A percentile compares a stretch with the other conserved stretches of the same genome.
Evolutionary conservation across 805 yeast genomes (phyloP).

Genomic region (Kurtzmaniella fragi): DNA sequence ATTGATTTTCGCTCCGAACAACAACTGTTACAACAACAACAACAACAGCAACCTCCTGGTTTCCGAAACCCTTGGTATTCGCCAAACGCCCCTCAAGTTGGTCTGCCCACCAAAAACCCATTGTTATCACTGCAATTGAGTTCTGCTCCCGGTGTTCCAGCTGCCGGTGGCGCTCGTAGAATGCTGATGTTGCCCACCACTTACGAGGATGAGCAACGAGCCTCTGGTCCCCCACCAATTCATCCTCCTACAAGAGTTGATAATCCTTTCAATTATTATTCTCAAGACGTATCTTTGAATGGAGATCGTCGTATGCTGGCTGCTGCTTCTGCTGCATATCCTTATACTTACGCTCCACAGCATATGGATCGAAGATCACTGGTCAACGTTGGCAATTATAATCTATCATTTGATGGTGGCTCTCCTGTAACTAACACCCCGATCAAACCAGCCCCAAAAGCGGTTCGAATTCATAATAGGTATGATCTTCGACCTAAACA

Average conservation of each 20-base stretch:
- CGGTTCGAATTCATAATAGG: conserved; percentile 34
- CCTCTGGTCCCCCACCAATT: conserved; percentile 21
- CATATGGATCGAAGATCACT: conserved; percentile 24
- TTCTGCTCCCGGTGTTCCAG: no score
- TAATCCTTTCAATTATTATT: conserved; percentile 41
- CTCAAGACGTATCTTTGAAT: conserved; percentile 29
- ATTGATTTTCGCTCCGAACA: conserved; percentile 2
- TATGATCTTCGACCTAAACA: conserved; percentile 57
- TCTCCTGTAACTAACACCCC: conserved; percentile 1
- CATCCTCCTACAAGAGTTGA: conserved; percentile 42
- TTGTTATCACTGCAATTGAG: conserved; percentile 23
- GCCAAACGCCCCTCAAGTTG: conserved; percentile 8
- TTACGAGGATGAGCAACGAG: conserved; percentile 36
- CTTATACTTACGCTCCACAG: not conserved
- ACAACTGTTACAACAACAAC: no score
- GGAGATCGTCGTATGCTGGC: conserved; percentile 30
- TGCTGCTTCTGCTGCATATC: conserved; percentile 1
- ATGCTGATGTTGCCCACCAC: conserved; percentile 44
- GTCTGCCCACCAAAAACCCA: conserved; percentile 25
- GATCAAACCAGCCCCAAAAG: conserved; percentile 41
- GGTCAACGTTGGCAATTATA: conserved; percentile 32
- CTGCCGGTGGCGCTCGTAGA: conserved; percentile 21
- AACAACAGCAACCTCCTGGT: conserved; percentile 17
- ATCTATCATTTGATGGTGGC: conserved; percentile 12
- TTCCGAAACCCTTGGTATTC: conserved; percentile 44